phyloP scores from a whole-genome alignment of 108 stramenopile species.

The Chaetoceros muelleri region DNA sequence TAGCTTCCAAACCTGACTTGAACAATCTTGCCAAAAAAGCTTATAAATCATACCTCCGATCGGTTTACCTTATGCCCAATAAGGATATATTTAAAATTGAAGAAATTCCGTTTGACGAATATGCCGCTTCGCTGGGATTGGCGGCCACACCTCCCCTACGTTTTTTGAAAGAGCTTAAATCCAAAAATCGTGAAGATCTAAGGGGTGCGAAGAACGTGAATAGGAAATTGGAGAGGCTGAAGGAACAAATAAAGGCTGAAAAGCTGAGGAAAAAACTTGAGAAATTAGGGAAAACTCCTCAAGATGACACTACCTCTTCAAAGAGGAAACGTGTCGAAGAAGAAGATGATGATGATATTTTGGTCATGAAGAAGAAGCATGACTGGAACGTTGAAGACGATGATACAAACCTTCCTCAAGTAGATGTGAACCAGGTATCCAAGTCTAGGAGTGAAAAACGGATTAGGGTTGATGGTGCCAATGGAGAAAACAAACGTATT shows the following conservation, averaged over 20 bases:
- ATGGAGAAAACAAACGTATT: constrained; percentile 48
- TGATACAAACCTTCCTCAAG: constrained; percentile 18
- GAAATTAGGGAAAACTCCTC: constrained; percentile 28
- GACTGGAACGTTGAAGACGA: constrained; percentile 29
- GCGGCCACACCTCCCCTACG: constrained; percentile 73
- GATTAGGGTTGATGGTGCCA: constrained; percentile 69
- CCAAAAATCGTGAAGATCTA: constrained; percentile 64
- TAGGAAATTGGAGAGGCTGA: constrained; percentile 79
- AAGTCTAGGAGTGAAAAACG: constrained; percentile 66
- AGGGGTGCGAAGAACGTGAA: constrained; percentile 87
- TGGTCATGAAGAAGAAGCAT: constrained; percentile 70
- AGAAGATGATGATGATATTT: constrained; percentile 56
- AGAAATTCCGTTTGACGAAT: constrained; percentile 72
- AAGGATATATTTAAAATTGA: constrained; percentile 61
- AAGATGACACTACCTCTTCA: constrained; percentile 13
- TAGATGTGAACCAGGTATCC: constrained; percentile 27
- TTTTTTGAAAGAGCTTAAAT: constrained; percentile 56
- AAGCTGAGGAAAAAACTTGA: constrained; percentile 71
- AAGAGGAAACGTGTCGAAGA: constrained; percentile 10
- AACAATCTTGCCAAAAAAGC: constrained; percentile 81
- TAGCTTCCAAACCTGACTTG: constrained; percentile 65
- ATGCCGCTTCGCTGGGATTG: constrained; percentile 83
- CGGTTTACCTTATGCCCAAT: constrained; percentile 82
- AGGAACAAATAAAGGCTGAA: constrained; percentile 88
- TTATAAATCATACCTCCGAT: constrained; percentile 86